phyloP scores from a whole-genome alignment of 345 rosid genomes.

The Turnera subulata region DNA sequence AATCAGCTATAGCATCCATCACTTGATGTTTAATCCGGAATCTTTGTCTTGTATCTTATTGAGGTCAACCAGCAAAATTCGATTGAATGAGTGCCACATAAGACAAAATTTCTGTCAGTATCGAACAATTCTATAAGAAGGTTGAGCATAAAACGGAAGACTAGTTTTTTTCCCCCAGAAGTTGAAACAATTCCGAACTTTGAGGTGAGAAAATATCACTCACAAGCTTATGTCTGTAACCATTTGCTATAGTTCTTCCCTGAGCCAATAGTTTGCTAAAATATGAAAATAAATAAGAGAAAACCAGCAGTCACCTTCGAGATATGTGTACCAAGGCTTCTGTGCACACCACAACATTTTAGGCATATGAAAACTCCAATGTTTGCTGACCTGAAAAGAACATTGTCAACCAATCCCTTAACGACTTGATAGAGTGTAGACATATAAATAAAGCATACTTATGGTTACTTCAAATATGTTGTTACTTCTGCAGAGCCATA shows the following conservation, averaged over 20 bases:
- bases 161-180: no score
- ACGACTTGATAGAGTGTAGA: not conserved
- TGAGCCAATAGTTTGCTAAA: not conserved
- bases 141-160: no score
- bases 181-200: no score
- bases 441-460: not conserved
- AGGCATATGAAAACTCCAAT: constrained; percentile 96
- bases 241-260: not conserved
- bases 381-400: constrained; percentile 79
- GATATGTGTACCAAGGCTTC: constrained; percentile 93
- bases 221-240: not conserved
- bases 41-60: no score
- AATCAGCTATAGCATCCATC: no score
- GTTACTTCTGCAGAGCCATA: not conserved
- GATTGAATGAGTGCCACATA: no score
- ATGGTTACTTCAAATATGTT: not conserved
- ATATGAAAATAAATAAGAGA: not conserved
- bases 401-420: constrained; percentile 13
- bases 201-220: not conserved
- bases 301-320: constrained; percentile 67
- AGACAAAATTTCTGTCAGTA: no score
- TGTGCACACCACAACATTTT: constrained; percentile 95
- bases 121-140: no score
- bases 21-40: no score
- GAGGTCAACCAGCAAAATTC: no score